Evolutionary conservation across 768 basidiomycete species (phyloP).

Genomic region (Sistotremastrum niveocremeum): DNA sequence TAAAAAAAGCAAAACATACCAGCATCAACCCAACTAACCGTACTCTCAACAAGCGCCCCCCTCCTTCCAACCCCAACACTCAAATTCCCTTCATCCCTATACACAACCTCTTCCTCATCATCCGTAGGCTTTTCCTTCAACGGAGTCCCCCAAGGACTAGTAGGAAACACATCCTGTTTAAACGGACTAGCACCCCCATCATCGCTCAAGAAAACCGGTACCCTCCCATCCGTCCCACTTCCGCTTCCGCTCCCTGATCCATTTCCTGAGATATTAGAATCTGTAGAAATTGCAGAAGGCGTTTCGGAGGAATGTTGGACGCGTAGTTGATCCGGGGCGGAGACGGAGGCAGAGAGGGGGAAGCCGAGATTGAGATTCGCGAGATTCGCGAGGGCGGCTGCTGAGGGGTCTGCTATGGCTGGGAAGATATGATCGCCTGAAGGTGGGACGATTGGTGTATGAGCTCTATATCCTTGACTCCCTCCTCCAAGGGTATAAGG

Average conservation of each 20-base stretch:
- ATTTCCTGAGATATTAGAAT: slow-evolving; percentile 15
- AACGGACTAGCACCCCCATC: slow-evolving; percentile 29
- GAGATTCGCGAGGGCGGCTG: too few species aligned
- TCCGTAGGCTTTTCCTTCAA: slow-evolving; percentile 44
- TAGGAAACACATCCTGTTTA: slow-evolving; percentile 46
- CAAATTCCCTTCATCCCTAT: slow-evolving; percentile 20
- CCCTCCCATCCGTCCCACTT: slow-evolving; percentile 11
- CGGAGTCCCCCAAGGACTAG: slow-evolving; percentile 62
- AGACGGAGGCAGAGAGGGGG: too few species aligned
- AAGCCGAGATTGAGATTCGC: too few species aligned
- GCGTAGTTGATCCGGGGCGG: slow-evolving; percentile 12
- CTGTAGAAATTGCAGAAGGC: slow-evolving; percentile 32
- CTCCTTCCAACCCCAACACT: slow-evolving; percentile 12
- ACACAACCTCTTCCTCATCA: slow-evolving; percentile 52
- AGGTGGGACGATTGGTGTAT: slow-evolving; percentile 9
- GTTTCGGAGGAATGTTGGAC: slow-evolving; percentile 38
- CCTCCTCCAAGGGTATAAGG: too few species aligned
- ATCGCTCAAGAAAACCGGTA: slow-evolving; percentile 35
- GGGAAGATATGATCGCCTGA: slow-evolving; percentile 27
- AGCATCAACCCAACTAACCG: slow-evolving; percentile 67
- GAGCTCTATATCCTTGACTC: too few species aligned
- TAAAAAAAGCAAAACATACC: slow-evolving; percentile 29
- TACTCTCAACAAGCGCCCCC: slow-evolving; percentile 29
- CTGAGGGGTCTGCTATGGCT: slow-evolving; percentile 22
- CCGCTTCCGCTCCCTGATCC: too few species aligned